phyloP scores from a whole-genome alignment of 1,284 basidiomycete genomes.

The Pseudozyma sp. region DNA sequence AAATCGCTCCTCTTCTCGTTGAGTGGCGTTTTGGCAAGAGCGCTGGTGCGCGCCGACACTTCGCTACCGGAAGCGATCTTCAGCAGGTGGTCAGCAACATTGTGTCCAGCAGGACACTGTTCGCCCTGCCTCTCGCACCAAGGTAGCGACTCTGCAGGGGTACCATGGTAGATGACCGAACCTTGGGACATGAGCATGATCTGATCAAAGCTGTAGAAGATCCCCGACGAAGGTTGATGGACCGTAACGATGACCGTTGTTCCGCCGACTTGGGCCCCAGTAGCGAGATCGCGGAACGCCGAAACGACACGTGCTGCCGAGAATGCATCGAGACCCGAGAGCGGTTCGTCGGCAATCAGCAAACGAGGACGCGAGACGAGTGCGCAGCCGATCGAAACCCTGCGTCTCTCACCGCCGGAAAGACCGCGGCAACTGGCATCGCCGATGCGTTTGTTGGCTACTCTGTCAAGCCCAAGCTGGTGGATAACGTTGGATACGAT shows the following conservation, averaged over 20 bases:
- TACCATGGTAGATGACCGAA: conserved; percentile 47
- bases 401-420: conserved; percentile 56
- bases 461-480: conserved; percentile 46
- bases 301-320: conserved; percentile 52
- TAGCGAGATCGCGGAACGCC: conserved; percentile 46
- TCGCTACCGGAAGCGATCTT: conserved; percentile 41
- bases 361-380: conserved; percentile 53
- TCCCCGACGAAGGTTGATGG: conserved; percentile 59
- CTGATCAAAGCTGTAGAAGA: conserved; percentile 54
- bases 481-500: conserved; percentile 40
- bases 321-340: conserved; percentile 56
- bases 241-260: conserved; percentile 58
- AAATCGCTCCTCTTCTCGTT: conserved; percentile 19
- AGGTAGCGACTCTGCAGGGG: conserved; percentile 40
- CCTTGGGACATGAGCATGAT: conserved; percentile 55
- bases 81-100: conserved; percentile 58
- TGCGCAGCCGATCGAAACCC: conserved; percentile 56
- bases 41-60: conserved; percentile 6
- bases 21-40: background rate
- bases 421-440: conserved; percentile 51
- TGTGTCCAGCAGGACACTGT: conserved; percentile 51
- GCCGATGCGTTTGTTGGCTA: conserved; percentile 53
- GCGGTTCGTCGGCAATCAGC: conserved; percentile 57
- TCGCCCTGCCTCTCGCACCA: conserved; percentile 54
- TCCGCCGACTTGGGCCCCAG: conserved; percentile 24